phyloP scores from a whole-genome alignment of 129 eudicot species.

The Chrysanthemum seticuspe region DNA sequence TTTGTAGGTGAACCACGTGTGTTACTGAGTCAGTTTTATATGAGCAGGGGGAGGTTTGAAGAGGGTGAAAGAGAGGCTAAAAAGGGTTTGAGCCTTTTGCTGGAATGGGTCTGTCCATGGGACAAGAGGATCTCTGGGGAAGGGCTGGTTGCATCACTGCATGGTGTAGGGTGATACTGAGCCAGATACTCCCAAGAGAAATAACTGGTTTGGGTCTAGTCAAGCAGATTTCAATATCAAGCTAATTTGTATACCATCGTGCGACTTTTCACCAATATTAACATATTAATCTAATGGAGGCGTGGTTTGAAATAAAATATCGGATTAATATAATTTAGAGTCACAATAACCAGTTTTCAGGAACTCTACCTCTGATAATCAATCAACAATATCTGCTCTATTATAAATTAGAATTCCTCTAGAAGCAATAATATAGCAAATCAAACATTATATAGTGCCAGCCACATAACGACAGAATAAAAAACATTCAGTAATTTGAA shows the following conservation, averaged over 20 bases:
- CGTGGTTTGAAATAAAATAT: too few relatives aligned
- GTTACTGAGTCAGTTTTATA: conserved; percentile 59
- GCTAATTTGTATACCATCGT: too few relatives aligned
- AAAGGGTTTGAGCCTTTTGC: conserved; percentile 55
- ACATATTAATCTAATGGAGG: too few relatives aligned
- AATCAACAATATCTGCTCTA: conserved; percentile 13
- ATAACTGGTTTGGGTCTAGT: too few relatives aligned
- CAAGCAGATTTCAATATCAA: too few relatives aligned
- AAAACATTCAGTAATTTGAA: conserved; percentile 14
- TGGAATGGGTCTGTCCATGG: conserved; percentile 97
- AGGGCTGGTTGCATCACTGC: conserved; percentile 18
- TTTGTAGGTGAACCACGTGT: conserved; percentile 77
- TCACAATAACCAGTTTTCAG: conserved; percentile 1
- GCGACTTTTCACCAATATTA: too few relatives aligned
- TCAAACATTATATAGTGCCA: conserved; percentile 8
- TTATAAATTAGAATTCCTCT: conserved; percentile 2
- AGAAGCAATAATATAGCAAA: conserved; percentile 18
- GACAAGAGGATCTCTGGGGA: not conserved
- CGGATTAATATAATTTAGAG: not conserved
- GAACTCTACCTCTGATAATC: not conserved
- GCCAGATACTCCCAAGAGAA: conserved; percentile 50
- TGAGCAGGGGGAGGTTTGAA: conserved; percentile 69
- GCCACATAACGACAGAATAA: not conserved
- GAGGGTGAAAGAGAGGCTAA: conserved; percentile 68
- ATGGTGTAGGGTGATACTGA: conserved; percentile 76